Conservation (phyloP, 225 moss, liverwort and hornwort genomes). For the Anthoceros angustus region DNA sequence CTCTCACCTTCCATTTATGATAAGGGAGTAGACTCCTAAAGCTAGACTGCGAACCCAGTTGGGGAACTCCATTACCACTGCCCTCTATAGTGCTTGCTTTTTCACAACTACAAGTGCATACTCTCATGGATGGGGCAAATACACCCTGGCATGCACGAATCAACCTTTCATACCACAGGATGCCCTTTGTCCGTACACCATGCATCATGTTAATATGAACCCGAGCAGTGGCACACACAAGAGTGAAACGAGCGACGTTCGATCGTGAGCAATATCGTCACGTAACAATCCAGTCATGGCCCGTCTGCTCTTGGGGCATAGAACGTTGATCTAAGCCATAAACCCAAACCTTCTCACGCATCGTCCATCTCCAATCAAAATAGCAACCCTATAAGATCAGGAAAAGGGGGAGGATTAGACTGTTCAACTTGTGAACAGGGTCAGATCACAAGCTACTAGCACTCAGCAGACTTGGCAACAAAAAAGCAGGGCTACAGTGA, state of each 20-base stretch:
- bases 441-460: not conserved
- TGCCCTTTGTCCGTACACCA: not conserved
- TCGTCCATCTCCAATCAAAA: not conserved
- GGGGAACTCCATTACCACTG: not conserved
- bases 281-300: not conserved
- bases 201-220: not conserved
- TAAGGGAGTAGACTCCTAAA: not conserved
- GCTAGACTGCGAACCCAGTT: not conserved
- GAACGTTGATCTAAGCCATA: not conserved
- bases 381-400: not conserved
- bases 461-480: not conserved
- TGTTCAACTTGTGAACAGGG: not conserved
- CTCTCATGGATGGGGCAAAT: not conserved
- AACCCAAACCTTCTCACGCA: not conserved
- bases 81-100: not conserved
- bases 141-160: constrained; percentile 2
- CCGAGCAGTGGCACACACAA: not conserved
- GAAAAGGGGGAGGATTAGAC: not conserved
- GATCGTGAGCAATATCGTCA: not conserved
- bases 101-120: not conserved
- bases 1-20: no score
- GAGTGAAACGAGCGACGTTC: not conserved
- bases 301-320: not conserved
- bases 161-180: constrained; percentile 1
- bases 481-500: not conserved